Evolutionary conservation across 805 yeast species (phyloP), one percentile per base, ranked within the genome.

Genomic region (Saccharomycopsis microspora): DNA sequence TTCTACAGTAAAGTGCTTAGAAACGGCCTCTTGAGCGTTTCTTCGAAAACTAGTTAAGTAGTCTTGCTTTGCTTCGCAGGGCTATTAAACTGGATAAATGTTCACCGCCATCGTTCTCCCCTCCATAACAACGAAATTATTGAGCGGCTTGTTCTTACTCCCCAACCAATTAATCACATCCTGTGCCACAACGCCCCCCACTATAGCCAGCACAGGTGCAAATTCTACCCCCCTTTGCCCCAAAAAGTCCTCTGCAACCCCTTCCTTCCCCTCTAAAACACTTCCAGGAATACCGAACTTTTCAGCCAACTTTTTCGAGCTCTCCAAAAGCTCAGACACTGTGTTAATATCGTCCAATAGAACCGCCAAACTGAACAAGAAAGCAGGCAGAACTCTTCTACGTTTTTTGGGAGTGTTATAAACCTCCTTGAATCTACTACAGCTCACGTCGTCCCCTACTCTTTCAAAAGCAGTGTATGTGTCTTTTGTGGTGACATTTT

Each of bases 151-250:
- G 56, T 85, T 88, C 55, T 80, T 77, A 55, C 76, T 75, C 40
- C 93, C 82, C 45, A 90, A 63, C 47, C 73, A 78, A 64, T 93
- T 93, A 42, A 93, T 83, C 9, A 87, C 82, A 60, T 89, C 96
- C 64, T 93, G 98, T 2, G 95, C 84, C 29, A 90, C 64, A 1
- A 86, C 73, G 1, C 97, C 98, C 4, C 97, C 98, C 5, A 90
- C 56, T 1, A 93, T 75, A 0, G 97, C 94, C 4, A 93, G 78
- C 0, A 81, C 80, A 1, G 97, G 96, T 7, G 87, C 74, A 55
- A 84, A 76, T 58, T 88, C 94, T 2, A 86, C 60, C 31, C 66
- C 64, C 11, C 58, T 71, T 58, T 82, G 86, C 27, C 58, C 61
- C 0, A 71, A 54, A 41, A 52, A 52, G 10, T 81, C 61, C 30